Evolutionary conservation across 352 stramenopile species (phyloP), one percentile per base, ranked within the genome.

Genomic region (Elongisporangium prolatum): DNA sequence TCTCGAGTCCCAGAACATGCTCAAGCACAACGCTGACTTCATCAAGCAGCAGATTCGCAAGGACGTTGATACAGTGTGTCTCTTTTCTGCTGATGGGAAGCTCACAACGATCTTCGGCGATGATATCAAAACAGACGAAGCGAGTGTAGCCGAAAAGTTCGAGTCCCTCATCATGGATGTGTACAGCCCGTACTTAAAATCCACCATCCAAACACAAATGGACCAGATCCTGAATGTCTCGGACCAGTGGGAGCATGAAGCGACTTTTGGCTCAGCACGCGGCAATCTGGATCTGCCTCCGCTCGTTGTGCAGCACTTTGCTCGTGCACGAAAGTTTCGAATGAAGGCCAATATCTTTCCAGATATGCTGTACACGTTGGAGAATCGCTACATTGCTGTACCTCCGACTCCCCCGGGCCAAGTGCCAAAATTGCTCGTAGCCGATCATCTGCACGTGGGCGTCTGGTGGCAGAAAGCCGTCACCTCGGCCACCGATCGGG

Each of bases 61-160:
- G 57, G 82, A 91, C 52, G 72, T 91, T 34, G 77, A 91, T 56
- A 89, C 73, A 13, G 72, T 91, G 14, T 91, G 81, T 11, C 48
- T 91, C 14, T 91, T 91, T 57, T 65, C 77, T 11, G 53, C 73
- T 16, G 74, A 89, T 50, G 82, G 82, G 6, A 80, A 66, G 3
- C 64, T 91, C 3, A 82, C 77, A 16, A 91, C 79, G 18, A 91
- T 89, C 60, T 88, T 91, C 47, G 72, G 75, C 1, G 80, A 89
- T 28, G 77, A 89, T 24, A 72, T 76, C 50, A 69, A 62, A 1
- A 64, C 67, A 1, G 75, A 87, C 56, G 66, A 82, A 24, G 68
- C 74, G 22, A 75, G 69, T 10, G 78, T 87, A 6, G 70, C 69
- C 0, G 71, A 75, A 34, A 84, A 86, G 47, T 90, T 88, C 59